Percentiles rank a stretch among this genome's conserved stretches.
These are phyloP conservation scores for Conoideocrella luteorostrata DNA, from an alignment of 2,329 filamentous ascomycete species.

Conservation along the genomic window DNA sequence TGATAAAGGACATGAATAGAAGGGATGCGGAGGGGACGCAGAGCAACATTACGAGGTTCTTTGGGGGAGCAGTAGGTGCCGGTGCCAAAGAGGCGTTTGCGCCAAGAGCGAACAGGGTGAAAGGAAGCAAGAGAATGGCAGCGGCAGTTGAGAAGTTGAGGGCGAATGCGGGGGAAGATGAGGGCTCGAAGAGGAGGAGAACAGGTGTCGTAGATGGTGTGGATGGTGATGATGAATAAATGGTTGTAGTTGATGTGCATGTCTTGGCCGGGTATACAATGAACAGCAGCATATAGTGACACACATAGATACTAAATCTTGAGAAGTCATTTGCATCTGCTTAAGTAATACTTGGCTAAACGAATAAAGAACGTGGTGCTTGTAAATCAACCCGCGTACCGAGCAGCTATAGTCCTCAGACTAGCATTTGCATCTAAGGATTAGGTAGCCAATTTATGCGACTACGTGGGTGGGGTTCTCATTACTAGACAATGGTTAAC, in stretches of 20 bases:
- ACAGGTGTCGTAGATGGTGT: constrained; percentile 12
- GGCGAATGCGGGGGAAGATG: constrained; percentile 20
- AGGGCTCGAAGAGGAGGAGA: constrained; percentile 14
- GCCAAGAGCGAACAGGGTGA: constrained; percentile 55
- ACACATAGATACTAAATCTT: no score
- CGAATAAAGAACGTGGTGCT: no score
- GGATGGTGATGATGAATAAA: constrained; percentile 13
- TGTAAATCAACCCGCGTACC: no score
- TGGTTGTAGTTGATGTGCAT: constrained; percentile 7
- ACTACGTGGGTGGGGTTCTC: no score
- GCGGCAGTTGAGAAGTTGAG: constrained; percentile 65
- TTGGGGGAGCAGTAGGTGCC: constrained; percentile 66
- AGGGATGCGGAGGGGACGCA: constrained; percentile 87
- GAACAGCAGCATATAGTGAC: no score
- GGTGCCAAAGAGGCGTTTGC: constrained; percentile 63
- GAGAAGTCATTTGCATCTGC: no score
- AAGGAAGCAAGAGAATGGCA: constrained; percentile 67
- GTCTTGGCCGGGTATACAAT: no score
- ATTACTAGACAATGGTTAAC: no score
- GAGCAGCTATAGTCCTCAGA: no score
- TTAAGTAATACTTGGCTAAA: no score
- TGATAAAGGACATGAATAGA: constrained; percentile 91
- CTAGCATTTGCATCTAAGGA: no score
- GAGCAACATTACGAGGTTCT: constrained; percentile 91
- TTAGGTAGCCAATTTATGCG: no score